These are phyloP conservation scores for Sugiyamaella paludigena DNA, from an alignment of 1,139 yeast species.

Conservation along the genomic window DNA sequence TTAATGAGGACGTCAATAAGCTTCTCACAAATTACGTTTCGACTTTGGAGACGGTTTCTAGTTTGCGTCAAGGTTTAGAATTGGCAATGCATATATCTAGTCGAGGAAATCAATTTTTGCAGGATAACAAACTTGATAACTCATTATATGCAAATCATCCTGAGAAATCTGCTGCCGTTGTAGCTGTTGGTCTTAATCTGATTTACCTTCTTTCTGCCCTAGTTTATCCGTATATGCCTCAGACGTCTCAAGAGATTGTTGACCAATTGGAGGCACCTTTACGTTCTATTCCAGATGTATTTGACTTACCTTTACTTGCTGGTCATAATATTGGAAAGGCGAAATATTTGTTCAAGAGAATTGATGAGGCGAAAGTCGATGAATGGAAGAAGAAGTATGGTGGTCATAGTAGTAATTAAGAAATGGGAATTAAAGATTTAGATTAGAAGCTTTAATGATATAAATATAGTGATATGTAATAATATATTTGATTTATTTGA, in stretches of 20 bases:
- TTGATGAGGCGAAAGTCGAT: slow-evolving; percentile 83
- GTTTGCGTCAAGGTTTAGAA: slow-evolving; percentile 82
- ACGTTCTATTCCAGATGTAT: slow-evolving; percentile 71
- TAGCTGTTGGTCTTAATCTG: slow-evolving; percentile 86
- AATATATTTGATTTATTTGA: too few relatives aligned
- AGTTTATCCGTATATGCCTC: slow-evolving; percentile 88
- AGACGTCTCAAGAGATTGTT: slow-evolving; percentile 63
- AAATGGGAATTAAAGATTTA: too few relatives aligned
- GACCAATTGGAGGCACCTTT: slow-evolving; percentile 82
- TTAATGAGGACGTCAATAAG: slow-evolving; percentile 56
- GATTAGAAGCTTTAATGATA: too few relatives aligned
- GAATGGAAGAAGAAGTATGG: slow-evolving; percentile 88
- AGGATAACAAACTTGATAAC: slow-evolving; percentile 93
- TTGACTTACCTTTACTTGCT: slow-evolving; percentile 62
- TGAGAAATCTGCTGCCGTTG: slow-evolving; percentile 84
- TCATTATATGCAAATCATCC: slow-evolving; percentile 73
- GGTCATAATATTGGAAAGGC: slow-evolving; percentile 93
- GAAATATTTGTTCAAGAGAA: slow-evolving; percentile 84
- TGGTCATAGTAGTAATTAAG: slow-evolving; percentile 37
- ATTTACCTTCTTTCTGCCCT: slow-evolving; percentile 79
- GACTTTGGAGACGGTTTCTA: slow-evolving; percentile 72
- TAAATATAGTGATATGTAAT: too few relatives aligned
- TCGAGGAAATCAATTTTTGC: slow-evolving; percentile 92
- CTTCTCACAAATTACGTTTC: slow-evolving; percentile 61
- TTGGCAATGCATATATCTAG: slow-evolving; percentile 87